Evolutionary conservation across 208 protist species (phyloP).

Genomic region (Leptomonas pyrrhocoris): DNA sequence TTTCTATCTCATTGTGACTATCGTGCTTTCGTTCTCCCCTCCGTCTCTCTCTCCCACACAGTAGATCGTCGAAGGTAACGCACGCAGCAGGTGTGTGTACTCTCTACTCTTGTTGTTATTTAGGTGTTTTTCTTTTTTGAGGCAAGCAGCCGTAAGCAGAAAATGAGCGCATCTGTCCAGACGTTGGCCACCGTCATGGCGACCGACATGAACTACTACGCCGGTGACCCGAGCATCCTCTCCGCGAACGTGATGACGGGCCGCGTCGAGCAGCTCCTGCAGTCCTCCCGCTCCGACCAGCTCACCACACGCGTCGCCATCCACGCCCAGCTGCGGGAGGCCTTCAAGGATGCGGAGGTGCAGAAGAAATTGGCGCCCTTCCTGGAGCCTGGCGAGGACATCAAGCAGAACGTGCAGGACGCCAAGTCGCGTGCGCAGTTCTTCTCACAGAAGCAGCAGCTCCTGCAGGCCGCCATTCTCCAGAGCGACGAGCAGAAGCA

Average conservation of each 20-base stretch:
- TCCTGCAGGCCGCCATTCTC: conserved; percentile 68
- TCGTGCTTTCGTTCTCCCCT: no score
- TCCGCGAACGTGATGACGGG: conserved; percentile 46
- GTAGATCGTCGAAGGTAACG: conserved; percentile 4
- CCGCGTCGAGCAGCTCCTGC: conserved; percentile 50
- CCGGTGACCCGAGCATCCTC: conserved; percentile 67
- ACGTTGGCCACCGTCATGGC: conserved; percentile 64
- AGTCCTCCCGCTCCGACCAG: conserved; percentile 60
- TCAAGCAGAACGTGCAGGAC: conserved; percentile 50
- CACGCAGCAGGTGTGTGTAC: not conserved
- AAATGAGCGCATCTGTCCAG: conserved; percentile 62
- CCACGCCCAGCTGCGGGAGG: conserved; percentile 78
- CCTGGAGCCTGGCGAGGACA: conserved; percentile 53
- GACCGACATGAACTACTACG: conserved; percentile 81
- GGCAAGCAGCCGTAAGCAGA: not conserved
- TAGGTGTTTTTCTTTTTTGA: no score
- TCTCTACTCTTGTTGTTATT: conserved; percentile 1
- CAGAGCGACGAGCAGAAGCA: conserved; percentile 59
- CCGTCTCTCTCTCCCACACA: not conserved
- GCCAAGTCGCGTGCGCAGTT: conserved; percentile 75
- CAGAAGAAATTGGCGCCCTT: conserved; percentile 66
- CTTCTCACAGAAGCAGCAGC: conserved; percentile 76
- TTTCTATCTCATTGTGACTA: conserved; percentile 20
- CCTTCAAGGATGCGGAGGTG: conserved; percentile 58
- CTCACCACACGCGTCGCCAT: conserved; percentile 76